Base-by-base conservation (phyloP, 805 yeast species). In the Hagleromyces aurorensis region DNA sequence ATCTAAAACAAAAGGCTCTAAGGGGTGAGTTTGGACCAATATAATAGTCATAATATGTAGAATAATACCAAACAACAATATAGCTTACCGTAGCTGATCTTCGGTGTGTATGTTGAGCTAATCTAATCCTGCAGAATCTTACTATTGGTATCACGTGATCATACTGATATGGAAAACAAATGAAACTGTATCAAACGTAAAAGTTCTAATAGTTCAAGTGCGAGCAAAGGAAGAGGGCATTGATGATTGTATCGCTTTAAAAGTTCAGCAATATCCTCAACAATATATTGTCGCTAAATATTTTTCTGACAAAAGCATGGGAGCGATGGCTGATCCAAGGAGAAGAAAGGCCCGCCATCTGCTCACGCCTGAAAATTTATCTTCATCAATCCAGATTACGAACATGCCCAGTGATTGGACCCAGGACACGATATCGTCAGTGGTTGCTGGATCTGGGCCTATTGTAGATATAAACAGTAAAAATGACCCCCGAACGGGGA, bases 331-430 rank as follows among this genome's bases (percentile, higher is more conserved):
- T 10, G 62, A 57, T 37, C 62, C 62, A 17, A 47, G 62, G 35
- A 50, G 46, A 13, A 46, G 62, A 35, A 44, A 34, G 17, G 37
- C 43, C 6, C 50, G 60, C 31, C 62, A 57, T 40, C 24, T 36
- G 9, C 34, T 54, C 33, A 55, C 61, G 7, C 53, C 59, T 4
- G 53, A 41, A 3, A 43, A 46, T 10, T 38, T 55, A 13, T 45
- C 57, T 3, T 45, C 57, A 8, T 42, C 57, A 2, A 40, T 57
- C 11, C 50, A 45, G 27, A 33, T 54, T 14, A 46, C 49, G 2
- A 70, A 69, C 42, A 59, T 80, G 16, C 91, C 91, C 1, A 69
- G 68, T 40, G 77, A 75, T 37, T 81, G 91, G 91, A 75, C 67
- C 38, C 76, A 70, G 33, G 71, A 70, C 29, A 70, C 67, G 10